Evolutionary conservation across 2,329 filamentous ascomycete genomes (phyloP).

Genomic region (Pyrenophora teres): DNA sequence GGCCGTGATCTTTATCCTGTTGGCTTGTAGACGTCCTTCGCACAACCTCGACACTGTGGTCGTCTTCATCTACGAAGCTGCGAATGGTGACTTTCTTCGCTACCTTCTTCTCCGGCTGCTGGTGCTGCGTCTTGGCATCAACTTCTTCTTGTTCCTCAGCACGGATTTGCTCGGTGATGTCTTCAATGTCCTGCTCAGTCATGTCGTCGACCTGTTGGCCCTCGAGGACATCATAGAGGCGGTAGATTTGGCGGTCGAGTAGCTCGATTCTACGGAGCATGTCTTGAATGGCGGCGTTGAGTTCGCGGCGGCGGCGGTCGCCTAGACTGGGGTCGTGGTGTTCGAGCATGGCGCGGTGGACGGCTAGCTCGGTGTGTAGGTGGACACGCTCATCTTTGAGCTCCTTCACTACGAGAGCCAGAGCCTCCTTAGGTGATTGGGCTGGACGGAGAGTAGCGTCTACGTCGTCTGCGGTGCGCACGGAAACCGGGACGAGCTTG

Average conservation of each 20-base stretch:
- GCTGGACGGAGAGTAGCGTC: slow-evolving; percentile 64
- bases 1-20: not conserved
- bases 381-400: slow-evolving; percentile 80
- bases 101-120: slow-evolving; percentile 33
- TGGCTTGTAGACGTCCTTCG: slow-evolving; percentile 1
- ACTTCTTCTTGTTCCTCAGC: slow-evolving; percentile 45
- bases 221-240: slow-evolving; percentile 81
- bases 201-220: slow-evolving; percentile 70
- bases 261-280: slow-evolving; percentile 68
- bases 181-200: slow-evolving; percentile 49
- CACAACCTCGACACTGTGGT: slow-evolving; percentile 22
- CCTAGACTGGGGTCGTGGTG: slow-evolving; percentile 65
- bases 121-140: slow-evolving; percentile 9
- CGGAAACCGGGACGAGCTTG: slow-evolving; percentile 56
- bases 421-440: slow-evolving; percentile 71
- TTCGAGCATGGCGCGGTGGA: slow-evolving; percentile 64
- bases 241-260: slow-evolving; percentile 81
- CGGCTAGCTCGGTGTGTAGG: slow-evolving; percentile 70
- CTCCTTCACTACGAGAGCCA: slow-evolving; percentile 82
- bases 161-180: slow-evolving; percentile 50
- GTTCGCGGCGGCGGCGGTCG: slow-evolving; percentile 65
- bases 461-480: slow-evolving; percentile 58
- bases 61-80: slow-evolving; percentile 40
- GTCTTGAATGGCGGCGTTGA: slow-evolving; percentile 65
- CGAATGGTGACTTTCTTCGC: slow-evolving; percentile 46